Conservation (phyloP, 1,139 yeast species). For the Groenewaldozyma sp. region DNA sequence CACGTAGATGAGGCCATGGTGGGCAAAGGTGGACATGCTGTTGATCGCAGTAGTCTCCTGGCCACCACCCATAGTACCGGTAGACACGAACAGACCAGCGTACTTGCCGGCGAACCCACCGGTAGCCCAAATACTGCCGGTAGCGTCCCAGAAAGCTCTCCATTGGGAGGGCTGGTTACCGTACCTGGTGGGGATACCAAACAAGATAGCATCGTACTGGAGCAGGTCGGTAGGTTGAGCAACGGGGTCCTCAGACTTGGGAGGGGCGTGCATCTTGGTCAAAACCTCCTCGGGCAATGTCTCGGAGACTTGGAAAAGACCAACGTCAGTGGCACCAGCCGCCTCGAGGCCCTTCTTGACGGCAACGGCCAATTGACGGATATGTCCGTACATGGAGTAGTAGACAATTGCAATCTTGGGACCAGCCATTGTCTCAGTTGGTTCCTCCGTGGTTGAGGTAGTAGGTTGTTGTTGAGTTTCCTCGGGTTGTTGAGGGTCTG, state of each 20-base stretch:
- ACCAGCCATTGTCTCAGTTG: conserved; percentile 22
- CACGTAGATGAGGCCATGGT: conserved; percentile 71
- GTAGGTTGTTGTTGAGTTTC: not conserved
- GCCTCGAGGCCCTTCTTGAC: conserved; percentile 62
- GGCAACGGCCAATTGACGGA: conserved; percentile 57
- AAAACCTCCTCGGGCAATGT: conserved; percentile 62
- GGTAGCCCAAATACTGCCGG: conserved; percentile 75
- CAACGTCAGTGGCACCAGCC: conserved; percentile 51
- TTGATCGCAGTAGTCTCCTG: conserved; percentile 64
- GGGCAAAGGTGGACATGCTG: conserved; percentile 58
- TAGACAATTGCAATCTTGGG: conserved; percentile 57
- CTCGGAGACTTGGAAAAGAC: conserved; percentile 61
- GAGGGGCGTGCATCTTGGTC: conserved; percentile 53
- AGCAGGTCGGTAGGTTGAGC: conserved; percentile 52
- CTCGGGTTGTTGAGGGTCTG: not conserved
- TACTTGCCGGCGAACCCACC: conserved; percentile 70
- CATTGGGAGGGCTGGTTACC: conserved; percentile 79
- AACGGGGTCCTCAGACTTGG: conserved; percentile 59
- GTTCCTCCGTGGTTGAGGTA: not conserved
- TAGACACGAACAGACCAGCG: conserved; percentile 67
- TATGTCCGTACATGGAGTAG: conserved; percentile 78
- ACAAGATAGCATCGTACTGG: conserved; percentile 64
- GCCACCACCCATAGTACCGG: conserved; percentile 82
- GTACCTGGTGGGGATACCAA: conserved; percentile 78
- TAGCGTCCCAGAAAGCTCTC: conserved; percentile 72